Evolutionary conservation across 495 filamentous ascomycete genomes (phyloP).

Genomic region (Penicillium flavigenum): DNA sequence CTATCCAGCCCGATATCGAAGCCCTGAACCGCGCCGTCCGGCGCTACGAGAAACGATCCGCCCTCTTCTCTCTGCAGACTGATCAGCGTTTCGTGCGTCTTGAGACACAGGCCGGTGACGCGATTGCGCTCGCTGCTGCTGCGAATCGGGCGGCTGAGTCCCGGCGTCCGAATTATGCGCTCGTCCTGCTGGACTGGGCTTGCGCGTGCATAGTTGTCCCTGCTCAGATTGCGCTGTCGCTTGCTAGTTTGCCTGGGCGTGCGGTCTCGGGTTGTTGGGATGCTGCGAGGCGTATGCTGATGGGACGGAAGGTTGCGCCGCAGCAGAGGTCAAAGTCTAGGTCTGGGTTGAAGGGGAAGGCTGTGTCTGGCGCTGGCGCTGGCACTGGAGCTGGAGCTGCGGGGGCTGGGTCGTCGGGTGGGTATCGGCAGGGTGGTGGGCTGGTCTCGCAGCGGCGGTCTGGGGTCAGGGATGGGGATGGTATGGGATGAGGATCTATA

Average conservation of each 20-base stretch:
- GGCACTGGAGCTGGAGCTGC: neutral
- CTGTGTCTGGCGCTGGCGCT: too few relatives aligned
- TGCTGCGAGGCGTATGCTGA: constrained; percentile 16
- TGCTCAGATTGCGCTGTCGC: constrained; percentile 25
- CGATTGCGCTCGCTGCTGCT: constrained; percentile 73
- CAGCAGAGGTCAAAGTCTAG: constrained; percentile 19
- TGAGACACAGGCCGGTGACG: constrained; percentile 69
- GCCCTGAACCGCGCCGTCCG: constrained; percentile 86
- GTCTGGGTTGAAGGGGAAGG: constrained; percentile 4
- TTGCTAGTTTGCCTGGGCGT: constrained; percentile 28
- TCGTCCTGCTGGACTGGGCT: constrained; percentile 28
- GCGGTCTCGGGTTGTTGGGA: constrained; percentile 22
- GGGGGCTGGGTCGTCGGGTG: neutral
- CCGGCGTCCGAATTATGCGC: constrained; percentile 23
- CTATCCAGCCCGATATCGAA: constrained; percentile 78
- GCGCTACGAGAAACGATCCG: constrained; percentile 88
- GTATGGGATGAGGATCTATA: neutral
- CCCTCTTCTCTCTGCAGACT: constrained; percentile 67
- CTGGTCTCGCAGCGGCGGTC: neutral
- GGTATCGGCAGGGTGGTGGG: constrained; percentile 2
- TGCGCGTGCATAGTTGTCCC: constrained; percentile 35
- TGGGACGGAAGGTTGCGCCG: neutral
- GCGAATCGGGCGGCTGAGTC: constrained; percentile 52
- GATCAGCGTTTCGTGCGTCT: constrained; percentile 71
- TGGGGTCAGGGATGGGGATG: neutral